Evolutionary conservation across 2,329 filamentous ascomycete species (phyloP).

Genomic region (Calonectria pauciramosa): DNA sequence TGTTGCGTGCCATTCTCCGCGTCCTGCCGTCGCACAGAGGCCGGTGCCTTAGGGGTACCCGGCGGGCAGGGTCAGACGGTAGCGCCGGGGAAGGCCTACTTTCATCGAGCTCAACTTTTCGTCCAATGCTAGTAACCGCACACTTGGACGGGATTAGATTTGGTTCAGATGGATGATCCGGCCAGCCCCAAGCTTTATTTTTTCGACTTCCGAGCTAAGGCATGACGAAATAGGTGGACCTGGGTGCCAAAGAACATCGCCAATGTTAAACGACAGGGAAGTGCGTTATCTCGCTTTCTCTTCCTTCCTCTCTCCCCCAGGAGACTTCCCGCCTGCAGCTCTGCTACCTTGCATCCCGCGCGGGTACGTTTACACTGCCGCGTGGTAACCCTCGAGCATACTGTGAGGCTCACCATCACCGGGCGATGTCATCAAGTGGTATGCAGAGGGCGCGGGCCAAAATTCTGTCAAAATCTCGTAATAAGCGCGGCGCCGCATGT

Average conservation of each 20-base stretch:
- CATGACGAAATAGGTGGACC: background rate
- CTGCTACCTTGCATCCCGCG: background rate
- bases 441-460: slow-evolving; percentile 12
- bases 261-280: background rate
- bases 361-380: background rate
- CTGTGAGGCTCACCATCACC: slow-evolving; percentile 12
- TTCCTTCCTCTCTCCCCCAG: background rate
- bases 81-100: background rate
- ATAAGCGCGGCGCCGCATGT: slow-evolving; percentile 17
- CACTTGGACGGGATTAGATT: background rate
- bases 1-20: background rate
- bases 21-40: slow-evolving; percentile 1
- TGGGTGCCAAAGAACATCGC: background rate
- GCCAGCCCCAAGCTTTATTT: background rate
- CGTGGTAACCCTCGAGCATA: background rate
- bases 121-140: background rate
- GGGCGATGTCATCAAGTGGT: slow-evolving; percentile 3
- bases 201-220: background rate
- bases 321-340: background rate
- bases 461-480: slow-evolving; percentile 25
- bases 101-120: background rate
- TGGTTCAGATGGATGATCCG: background rate
- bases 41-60: background rate
- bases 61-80: background rate
- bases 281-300: slow-evolving; percentile 27